These are phyloP conservation scores for Nicotiana undulata DNA, from an alignment of 257 asterid genomes.

Conservation along the genomic window DNA sequence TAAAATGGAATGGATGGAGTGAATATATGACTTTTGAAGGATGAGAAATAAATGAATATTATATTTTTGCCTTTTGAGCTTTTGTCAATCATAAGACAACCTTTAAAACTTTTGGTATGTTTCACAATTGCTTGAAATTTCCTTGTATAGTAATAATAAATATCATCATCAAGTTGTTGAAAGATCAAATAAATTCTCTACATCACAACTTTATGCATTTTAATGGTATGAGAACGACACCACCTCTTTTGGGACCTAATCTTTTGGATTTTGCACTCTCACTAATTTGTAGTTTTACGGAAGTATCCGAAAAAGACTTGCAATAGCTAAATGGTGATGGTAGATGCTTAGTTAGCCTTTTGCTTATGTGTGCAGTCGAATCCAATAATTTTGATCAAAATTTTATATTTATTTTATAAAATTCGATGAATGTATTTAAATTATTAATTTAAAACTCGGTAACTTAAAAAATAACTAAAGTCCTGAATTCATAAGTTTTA, in stretches of 20 bases:
- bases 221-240: neutral
- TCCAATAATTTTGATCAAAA: too few relatives aligned
- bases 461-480: too few relatives aligned
- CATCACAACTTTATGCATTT: neutral
- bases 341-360: too few relatives aligned
- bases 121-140: neutral
- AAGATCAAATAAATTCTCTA: neutral
- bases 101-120: neutral
- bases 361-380: too few relatives aligned
- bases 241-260: neutral
- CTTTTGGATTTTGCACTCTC: neutral
- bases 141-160: neutral
- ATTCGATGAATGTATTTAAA: too few relatives aligned
- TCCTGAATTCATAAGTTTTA: too few relatives aligned
- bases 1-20: neutral
- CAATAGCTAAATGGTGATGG: too few relatives aligned
- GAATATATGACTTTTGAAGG: neutral
- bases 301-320: too few relatives aligned
- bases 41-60: neutral
- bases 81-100: neutral
- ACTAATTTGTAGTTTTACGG: neutral
- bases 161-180: neutral
- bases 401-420: too few relatives aligned
- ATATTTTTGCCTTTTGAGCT: neutral
- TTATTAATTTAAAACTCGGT: too few relatives aligned